Percentiles rank a stretch among this genome's conserved stretches.
Evolutionary conservation across 1,284 basidiomycete genomes (phyloP).

Genomic region (Tylopilus sp.): DNA sequence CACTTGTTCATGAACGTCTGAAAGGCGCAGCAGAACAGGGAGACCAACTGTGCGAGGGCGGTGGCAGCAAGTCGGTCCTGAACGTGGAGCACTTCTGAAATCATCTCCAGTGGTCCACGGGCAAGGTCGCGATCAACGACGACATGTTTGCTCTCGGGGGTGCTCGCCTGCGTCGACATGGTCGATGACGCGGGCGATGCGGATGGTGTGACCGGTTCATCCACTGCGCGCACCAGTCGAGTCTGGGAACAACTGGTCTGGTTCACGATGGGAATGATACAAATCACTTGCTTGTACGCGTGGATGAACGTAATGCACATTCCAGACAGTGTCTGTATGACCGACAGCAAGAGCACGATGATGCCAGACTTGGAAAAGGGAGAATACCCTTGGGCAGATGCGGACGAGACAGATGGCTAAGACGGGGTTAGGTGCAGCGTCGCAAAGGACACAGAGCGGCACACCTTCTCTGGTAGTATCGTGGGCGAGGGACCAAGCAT

Average conservation of each 20-base stretch:
- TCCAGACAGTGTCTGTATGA: slow-evolving; percentile 69
- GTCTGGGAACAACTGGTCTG: slow-evolving; percentile 34
- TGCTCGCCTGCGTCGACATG: slow-evolving; percentile 9
- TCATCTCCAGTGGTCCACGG: slow-evolving; percentile 42
- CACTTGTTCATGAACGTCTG: slow-evolving; percentile 55
- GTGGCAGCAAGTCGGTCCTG: slow-evolving; percentile 47
- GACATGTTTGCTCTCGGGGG: slow-evolving; percentile 8
- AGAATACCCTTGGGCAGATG: slow-evolving; percentile 25
- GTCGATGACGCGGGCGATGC: slow-evolving; percentile 14
- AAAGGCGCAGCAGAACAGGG: slow-evolving; percentile 40
- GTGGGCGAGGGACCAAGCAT: slow-evolving; percentile 48
- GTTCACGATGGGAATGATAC: slow-evolving; percentile 67
- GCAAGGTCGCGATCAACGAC: slow-evolving; percentile 20
- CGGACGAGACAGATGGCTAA: slow-evolving; percentile 24
- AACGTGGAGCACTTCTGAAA: slow-evolving; percentile 50
- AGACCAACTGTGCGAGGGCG: slow-evolving; percentile 39
- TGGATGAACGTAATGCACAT: slow-evolving; percentile 64
- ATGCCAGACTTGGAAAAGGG: slow-evolving; percentile 55
- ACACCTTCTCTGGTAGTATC: slow-evolving; percentile 36
- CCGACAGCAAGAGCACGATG: slow-evolving; percentile 66
- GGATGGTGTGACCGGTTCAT: slow-evolving; percentile 14
- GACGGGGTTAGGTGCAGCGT: slow-evolving; percentile 10
- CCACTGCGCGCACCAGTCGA: not conserved
- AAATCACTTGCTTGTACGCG: slow-evolving; percentile 62
- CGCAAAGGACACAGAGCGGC: slow-evolving; percentile 9